Evolutionary conservation across 2,329 filamentous ascomycete species (phyloP).

Genomic region (Dothideomycetes sp.): DNA sequence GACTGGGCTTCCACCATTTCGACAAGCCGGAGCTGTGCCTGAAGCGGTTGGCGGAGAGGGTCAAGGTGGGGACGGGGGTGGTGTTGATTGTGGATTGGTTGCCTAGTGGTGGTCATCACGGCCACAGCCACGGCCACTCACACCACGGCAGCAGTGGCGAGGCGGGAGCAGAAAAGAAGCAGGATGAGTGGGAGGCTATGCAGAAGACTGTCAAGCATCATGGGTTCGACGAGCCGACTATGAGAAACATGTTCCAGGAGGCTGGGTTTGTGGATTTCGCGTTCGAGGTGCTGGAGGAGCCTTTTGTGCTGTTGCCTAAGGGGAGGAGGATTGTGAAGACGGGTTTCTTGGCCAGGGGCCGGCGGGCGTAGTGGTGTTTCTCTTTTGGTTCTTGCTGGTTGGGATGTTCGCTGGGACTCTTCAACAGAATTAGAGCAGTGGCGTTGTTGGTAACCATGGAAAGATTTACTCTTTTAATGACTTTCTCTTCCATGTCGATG

Average conservation of each 20-base stretch:
- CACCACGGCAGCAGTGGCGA: not conserved
- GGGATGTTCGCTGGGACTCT: too few species aligned
- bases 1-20: conserved; percentile 37
- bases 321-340: conserved; percentile 15
- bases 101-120: conserved; percentile 11
- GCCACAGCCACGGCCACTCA: conserved; percentile 2
- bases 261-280: conserved; percentile 21
- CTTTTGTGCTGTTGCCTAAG: conserved; percentile 17
- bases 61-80: conserved; percentile 17
- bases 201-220: conserved; percentile 22
- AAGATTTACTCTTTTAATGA: too few species aligned
- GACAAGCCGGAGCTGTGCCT: conserved; percentile 17
- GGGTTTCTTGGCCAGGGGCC: conserved; percentile 22
- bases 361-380: conserved; percentile 13
- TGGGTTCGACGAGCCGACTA: conserved; percentile 17
- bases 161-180: not conserved
- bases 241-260: conserved; percentile 16
- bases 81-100: conserved; percentile 20
- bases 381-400: too few species aligned
- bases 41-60: conserved; percentile 15
- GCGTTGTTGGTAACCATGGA: too few species aligned
- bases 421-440: too few species aligned
- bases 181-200: conserved; percentile 15
- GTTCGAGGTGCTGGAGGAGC: conserved; percentile 18
- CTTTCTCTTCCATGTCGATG: too few species aligned